Base-by-base conservation (phyloP, 768 basidiomycete genomes). In the Epithele typhae region DNA sequence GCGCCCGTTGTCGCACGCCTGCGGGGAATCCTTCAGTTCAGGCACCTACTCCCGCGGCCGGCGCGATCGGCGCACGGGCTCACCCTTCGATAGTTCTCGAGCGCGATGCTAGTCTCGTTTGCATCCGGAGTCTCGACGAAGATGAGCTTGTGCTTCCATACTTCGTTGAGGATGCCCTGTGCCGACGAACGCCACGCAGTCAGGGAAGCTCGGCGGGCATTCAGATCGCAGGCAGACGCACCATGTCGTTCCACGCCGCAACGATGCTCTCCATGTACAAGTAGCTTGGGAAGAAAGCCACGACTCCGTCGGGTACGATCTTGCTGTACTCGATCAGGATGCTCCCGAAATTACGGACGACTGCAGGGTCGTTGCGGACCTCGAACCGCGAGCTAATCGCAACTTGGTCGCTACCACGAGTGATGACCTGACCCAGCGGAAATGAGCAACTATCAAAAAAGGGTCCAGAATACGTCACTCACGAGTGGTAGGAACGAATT, bases 231-330 rank as follows among this genome's bases (percentile, higher is more conserved):
- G 66, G 67, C 46, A 24, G 37, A 69, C 85, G 43, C 63, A 94
- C 96, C 96, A 99, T 99, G 65, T 99, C 96, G 61, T 98, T 97
- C 96, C 96, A 99, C n/a, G 96, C 96, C 2, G 93, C 92, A 10
- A 98, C 96, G 49, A 99, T 99, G 19, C 91, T 93, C 67, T 99
- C 96, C 96, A 99, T 99, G 66, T 99, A 99, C 12, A 99, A 81
- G 69, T 99, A 99, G 68, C 90, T 92, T 17, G 96, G 96, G 68
- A 99, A 99, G 76, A 99, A 99, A 4, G 93, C 94, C 17, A 98
- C 96, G 51, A 99, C 89, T 11, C 96, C 96, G 66, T 99, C 96
- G 7, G 96, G 96, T 1, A 99, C 94, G 44, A 90, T 92, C 64
- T 94, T 94, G 71, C 90, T 91, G 73, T 96, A 98, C 65, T 99